Percentiles rank a stretch among this genome's conserved stretches.
phyloP scores from a whole-genome alignment of 441 rosid species.

The Erodium texanum region DNA sequence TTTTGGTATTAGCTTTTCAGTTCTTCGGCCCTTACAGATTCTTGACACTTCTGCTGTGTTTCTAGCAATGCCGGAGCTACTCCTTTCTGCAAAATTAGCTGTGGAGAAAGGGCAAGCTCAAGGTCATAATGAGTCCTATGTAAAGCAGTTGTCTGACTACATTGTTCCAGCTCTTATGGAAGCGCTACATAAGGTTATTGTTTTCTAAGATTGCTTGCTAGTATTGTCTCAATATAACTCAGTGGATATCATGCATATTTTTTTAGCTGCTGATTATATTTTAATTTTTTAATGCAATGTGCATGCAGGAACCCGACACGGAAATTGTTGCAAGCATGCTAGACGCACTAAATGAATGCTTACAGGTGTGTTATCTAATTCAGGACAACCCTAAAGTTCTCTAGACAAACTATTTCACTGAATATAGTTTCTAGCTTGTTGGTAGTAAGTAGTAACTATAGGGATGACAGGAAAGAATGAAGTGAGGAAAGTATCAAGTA shows the following conservation, averaged over 20 bases:
- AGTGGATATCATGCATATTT: not conserved
- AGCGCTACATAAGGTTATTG: conserved; percentile 82
- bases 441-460: no score
- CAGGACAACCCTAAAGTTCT: no score
- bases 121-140: conserved; percentile 78
- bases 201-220: conserved; percentile 1
- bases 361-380: conserved; percentile 48
- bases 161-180: conserved; percentile 86
- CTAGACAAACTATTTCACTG: no score
- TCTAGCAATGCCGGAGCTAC: conserved; percentile 94
- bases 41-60: not conserved
- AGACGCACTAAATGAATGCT: conserved; percentile 91
- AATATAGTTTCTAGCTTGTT: no score
- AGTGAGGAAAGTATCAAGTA: not conserved
- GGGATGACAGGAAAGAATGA: no score
- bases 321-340: conserved; percentile 94
- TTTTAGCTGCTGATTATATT: conserved; percentile 9
- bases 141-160: conserved; percentile 89
- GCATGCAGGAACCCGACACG: conserved; percentile 90
- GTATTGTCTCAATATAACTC: conserved; percentile 8
- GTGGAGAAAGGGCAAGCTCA: conserved; percentile 79
- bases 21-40: not conserved
- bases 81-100: conserved; percentile 93
- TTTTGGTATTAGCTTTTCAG: not conserved
- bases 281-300: conserved; percentile 14